Evolutionary conservation across 2,329 filamentous ascomycete species (phyloP), one percentile per base, ranked within the genome.

Genomic region (Fusarium xyrophilum): DNA sequence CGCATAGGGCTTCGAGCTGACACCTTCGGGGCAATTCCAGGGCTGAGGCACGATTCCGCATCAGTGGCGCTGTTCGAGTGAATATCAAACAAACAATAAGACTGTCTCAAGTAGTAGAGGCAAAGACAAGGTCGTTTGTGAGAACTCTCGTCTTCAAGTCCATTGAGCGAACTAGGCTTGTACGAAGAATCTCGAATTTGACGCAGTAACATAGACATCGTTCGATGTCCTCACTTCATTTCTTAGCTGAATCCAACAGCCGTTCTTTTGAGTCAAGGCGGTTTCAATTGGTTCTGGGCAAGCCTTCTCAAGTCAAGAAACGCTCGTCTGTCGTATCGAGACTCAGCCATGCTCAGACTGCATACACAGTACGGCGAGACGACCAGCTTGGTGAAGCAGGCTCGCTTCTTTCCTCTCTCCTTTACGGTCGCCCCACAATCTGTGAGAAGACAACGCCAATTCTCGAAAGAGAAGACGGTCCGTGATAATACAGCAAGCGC

Each of bases 271-370:
- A 68, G 65, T 55, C 63, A 52, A 39, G 59, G 39, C 44, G 61
- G 58, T 66, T 66, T 73, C 63, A 73, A 64, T 68, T 54, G 39
- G 60, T 64, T 59, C 59, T 47, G 56, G 56, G 47, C 48, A 60
- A 65, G 64, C 57, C 60, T 38, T 47, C 59, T 63, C 61, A 48
- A 57, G 61, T 67, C 38, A 42, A 57, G 50, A 48, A 65, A 47
- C 47, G 44, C 30, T 30, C 55, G 44, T 46, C 40, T 56, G 47
- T 67, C 50, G 58, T 56, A 59, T 59, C 43, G 25, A 51, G 32
- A 28, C 52, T 58, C 44, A 47, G 30, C 47, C 43, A 38, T 44
- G 27, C 42, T 36, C n/a, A 25, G 25, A 40, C 46, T 36, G 46
- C 42, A 56, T 54, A 54, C 60, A 48, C 52, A 46, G 56, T 60